Evolutionary conservation across 352 stramenopile genomes (phyloP).

Genomic region (Pythium scleroteichum): DNA sequence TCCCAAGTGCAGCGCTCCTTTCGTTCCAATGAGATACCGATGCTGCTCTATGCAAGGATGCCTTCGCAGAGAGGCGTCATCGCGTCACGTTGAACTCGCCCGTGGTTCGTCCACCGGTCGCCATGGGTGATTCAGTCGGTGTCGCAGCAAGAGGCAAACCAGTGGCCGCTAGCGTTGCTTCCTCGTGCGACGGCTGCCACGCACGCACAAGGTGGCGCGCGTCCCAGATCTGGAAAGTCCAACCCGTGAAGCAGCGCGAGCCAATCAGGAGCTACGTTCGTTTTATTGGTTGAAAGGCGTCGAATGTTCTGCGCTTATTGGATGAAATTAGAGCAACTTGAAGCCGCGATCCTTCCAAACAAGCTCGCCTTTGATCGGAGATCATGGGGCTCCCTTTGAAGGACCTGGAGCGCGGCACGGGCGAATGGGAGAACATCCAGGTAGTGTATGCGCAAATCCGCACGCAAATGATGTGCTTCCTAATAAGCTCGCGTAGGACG

Average conservation of each 20-base stretch:
- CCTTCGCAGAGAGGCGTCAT: too few species aligned
- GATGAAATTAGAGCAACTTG: too few species aligned
- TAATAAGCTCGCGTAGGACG: slow-evolving; percentile 31
- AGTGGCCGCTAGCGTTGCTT: neutral
- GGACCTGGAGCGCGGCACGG: slow-evolving; percentile 49
- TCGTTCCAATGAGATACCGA: too few species aligned
- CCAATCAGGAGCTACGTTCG: slow-evolving; percentile 4
- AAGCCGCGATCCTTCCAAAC: neutral
- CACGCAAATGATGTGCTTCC: neutral
- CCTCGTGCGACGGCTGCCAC: neutral
- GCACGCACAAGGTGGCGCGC: slow-evolving; percentile 4
- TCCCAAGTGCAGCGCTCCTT: too few species aligned
- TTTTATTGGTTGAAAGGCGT: slow-evolving; percentile 7
- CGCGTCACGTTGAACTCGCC: too few species aligned
- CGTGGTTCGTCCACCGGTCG: neutral
- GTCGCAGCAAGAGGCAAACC: neutral
- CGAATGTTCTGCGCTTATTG: too few species aligned
- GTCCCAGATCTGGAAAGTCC: slow-evolving; percentile 19
- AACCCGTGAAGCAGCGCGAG: slow-evolving; percentile 7
- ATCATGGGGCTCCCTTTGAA: slow-evolving; percentile 23
- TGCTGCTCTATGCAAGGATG: too few species aligned
- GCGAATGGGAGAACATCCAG: slow-evolving; percentile 72
- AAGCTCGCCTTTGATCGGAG: neutral
- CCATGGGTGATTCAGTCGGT: neutral
- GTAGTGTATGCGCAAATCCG: slow-evolving; percentile 23